These are phyloP conservation scores for Blastobotrys proliferans DNA, from an alignment of 1,139 yeast genomes.

Conservation along the genomic window DNA sequence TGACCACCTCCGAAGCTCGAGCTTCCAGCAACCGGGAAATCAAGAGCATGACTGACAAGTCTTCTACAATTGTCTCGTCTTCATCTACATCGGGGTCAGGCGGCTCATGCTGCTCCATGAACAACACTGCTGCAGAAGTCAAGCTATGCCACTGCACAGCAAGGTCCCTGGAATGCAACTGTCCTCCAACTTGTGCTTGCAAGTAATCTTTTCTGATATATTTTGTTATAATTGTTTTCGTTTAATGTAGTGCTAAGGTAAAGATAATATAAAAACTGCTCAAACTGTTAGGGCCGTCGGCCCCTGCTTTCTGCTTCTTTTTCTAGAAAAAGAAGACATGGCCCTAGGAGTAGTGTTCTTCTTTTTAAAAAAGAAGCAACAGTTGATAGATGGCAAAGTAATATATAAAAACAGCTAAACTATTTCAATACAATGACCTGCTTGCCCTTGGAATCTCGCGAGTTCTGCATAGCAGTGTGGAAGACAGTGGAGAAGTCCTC, in stretches of 20 bases:
- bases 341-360: too few relatives aligned
- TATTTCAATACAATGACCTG: conserved; percentile 30
- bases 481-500: conserved; percentile 50
- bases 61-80: conserved; percentile 12
- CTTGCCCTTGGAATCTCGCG: conserved; percentile 40
- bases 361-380: too few relatives aligned
- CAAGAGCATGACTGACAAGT: conserved; percentile 8
- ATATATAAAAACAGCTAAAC: too few relatives aligned
- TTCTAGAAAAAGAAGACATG: too few relatives aligned
- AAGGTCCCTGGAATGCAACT: conserved; percentile 4
- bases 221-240: conserved; percentile 1
- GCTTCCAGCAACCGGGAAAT: conserved; percentile 8
- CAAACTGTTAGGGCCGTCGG: too few relatives aligned
- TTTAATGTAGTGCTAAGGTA: neutral
- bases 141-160: conserved; percentile 4
- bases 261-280: too few relatives aligned
- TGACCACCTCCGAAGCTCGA: conserved; percentile 11
- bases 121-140: conserved; percentile 4
- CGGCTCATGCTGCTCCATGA: conserved; percentile 1
- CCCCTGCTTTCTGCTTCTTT: too few relatives aligned
- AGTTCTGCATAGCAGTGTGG: conserved; percentile 49
- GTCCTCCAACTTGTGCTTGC: conserved; percentile 5
- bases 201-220: too few relatives aligned
- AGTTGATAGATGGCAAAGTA: too few relatives aligned
- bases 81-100: neutral